A percentile compares a stretch with the other conserved stretches of the same genome.
These are phyloP conservation scores for Leucocoprinus birnbaumii DNA, from an alignment of 768 basidiomycete species.

Conservation along the genomic window DNA sequence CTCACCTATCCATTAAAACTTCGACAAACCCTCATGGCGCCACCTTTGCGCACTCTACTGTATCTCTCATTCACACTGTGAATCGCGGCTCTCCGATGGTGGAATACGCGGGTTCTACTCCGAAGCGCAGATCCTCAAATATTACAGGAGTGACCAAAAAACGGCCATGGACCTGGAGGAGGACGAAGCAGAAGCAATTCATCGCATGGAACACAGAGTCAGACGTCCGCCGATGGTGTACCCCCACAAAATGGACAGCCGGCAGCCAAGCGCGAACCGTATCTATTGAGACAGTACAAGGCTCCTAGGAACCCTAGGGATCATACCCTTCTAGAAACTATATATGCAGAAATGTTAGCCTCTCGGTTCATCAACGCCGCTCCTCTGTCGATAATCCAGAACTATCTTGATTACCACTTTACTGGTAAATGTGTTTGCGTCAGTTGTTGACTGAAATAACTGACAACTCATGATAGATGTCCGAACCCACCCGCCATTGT, in stretches of 20 bases:
- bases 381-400: slow-evolving; percentile 59
- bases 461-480: slow-evolving; percentile 41
- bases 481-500: slow-evolving; percentile 61
- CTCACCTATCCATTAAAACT: slow-evolving; percentile 19
- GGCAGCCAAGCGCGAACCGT: slow-evolving; percentile 20
- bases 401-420: slow-evolving; percentile 58
- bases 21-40: slow-evolving; percentile 11
- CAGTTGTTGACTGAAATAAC: neutral
- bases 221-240: neutral
- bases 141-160: slow-evolving; percentile 1
- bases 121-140: slow-evolving; percentile 13
- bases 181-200: neutral
- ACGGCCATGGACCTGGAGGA: neutral
- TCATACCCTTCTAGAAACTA: slow-evolving; percentile 58
- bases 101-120: slow-evolving; percentile 2
- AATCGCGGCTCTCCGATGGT: slow-evolving; percentile 10
- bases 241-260: neutral
- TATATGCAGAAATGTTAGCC: slow-evolving; percentile 68
- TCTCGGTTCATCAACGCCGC: slow-evolving; percentile 65
- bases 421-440: slow-evolving; percentile 38
- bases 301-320: slow-evolving; percentile 59
- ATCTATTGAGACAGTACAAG: slow-evolving; percentile 34
- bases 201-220: neutral
- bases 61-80: slow-evolving; percentile 24
- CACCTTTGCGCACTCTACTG: slow-evolving; percentile 20